Conservation (phyloP, 306 rosid genomes). For the Vigna trinervia region DNA sequence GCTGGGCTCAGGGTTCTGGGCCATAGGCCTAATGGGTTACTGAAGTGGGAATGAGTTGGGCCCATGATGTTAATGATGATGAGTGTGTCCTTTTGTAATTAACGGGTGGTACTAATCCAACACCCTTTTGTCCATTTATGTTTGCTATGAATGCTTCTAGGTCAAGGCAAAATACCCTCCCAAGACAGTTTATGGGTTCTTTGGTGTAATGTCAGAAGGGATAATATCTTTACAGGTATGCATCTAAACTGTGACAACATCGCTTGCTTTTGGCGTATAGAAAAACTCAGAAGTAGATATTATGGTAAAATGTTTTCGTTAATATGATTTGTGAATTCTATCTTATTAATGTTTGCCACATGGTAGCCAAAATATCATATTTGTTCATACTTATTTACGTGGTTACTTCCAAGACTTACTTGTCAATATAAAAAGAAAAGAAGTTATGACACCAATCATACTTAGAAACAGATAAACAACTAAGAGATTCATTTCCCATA, state of each 20-base stretch:
- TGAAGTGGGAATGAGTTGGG: slow-evolving; percentile 24
- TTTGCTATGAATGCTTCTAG: slow-evolving; percentile 13
- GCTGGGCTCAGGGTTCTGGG: slow-evolving; percentile 16
- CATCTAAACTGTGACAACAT: background rate
- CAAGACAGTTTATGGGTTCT: background rate
- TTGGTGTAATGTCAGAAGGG: background rate
- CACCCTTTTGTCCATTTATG: slow-evolving; percentile 12
- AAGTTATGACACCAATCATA: background rate
- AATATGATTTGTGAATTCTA: background rate
- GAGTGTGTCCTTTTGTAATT: slow-evolving; percentile 32
- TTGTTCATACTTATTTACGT: background rate
- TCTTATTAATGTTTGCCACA: background rate
- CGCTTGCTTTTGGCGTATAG: background rate
- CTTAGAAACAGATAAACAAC: slow-evolving; percentile 4
- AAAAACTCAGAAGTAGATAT: background rate
- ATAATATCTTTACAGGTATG: background rate
- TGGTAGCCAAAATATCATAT: background rate
- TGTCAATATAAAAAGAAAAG: background rate
- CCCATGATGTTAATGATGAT: slow-evolving; percentile 2
- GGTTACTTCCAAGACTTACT: background rate
- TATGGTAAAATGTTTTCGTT: background rate
- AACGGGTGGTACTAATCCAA: slow-evolving; percentile 16
- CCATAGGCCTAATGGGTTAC: slow-evolving; percentile 24
- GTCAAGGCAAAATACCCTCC: slow-evolving; percentile 18
- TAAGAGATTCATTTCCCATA: background rate